Conservation (phyloP, 768 basidiomycete species). For the Phlegmacium glaucopus region DNA sequence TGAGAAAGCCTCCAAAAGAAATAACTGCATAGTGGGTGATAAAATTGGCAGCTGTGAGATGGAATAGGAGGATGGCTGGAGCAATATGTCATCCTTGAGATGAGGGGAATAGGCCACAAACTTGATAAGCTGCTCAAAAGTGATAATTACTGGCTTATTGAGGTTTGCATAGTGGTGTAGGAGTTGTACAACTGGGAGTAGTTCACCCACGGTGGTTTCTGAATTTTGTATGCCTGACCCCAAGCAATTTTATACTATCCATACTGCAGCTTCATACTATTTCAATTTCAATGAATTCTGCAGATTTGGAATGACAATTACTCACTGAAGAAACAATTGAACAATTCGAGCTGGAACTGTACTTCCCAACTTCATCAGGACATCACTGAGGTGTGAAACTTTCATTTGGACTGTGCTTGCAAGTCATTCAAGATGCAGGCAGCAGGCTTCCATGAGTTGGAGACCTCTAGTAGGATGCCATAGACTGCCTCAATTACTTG, state of each 20-base stretch:
- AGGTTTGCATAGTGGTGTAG: not conserved
- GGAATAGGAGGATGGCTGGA: not conserved
- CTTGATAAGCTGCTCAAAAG: constrained; percentile 1
- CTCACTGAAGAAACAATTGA: not conserved
- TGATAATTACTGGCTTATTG: not conserved
- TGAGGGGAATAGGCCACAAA: constrained; percentile 4
- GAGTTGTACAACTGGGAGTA: not conserved
- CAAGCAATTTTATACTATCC: not conserved
- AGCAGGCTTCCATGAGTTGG: too few relatives aligned
- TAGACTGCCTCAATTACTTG: too few relatives aligned
- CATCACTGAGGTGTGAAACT: too few relatives aligned
- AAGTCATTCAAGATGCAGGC: too few relatives aligned
- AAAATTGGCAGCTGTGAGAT: not conserved
- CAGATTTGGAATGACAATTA: not conserved
- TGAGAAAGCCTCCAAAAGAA: constrained; percentile 1
- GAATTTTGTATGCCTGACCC: not conserved
- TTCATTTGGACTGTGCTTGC: too few relatives aligned
- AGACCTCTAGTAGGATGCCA: too few relatives aligned
- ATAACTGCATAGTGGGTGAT: not conserved
- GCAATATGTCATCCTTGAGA: constrained; percentile 4
- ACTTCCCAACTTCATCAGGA: too few relatives aligned
- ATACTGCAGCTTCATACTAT: not conserved
- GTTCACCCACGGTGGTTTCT: not conserved
- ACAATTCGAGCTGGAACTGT: too few relatives aligned
- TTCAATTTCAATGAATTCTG: not conserved